Base-by-base conservation (phyloP, 371 early-diverging fungal genomes). In the Mucor plumbeus region DNA sequence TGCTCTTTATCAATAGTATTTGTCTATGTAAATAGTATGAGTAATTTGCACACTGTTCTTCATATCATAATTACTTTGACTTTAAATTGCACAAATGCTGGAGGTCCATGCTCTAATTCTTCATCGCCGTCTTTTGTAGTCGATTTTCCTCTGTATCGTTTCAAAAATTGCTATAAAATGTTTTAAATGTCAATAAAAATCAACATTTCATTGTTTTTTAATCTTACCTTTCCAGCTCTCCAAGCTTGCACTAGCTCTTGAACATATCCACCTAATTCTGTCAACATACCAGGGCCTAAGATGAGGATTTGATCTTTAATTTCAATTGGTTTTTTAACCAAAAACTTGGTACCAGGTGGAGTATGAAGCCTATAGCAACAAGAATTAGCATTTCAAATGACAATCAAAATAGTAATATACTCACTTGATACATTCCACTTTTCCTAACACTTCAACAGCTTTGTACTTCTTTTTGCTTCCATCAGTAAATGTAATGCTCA, bases 21-120 rank as follows among this genome's bases (percentile, higher is more conserved):
- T 19, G 41, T 54, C 55, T 55, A 53, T 15, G 7, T 54, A 14
- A 4, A 31, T 10, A 0, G 31, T 13, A 13, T 53, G 26, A 53
- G 53, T 13, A 0, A 53, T 31, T 3, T 9, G 53, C 21, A 31
- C 10, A 41, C 10, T n/a, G 21, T 0, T 38, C 7, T 10, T 53
- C 58, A 36, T 38, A 4, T 33, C 41, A 17, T 66, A 26, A 6
- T 69, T 69, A 66, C 72, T 68, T 79, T 68, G 53, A 79, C 41
- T 61, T 82, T 82, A 38, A 76, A 82, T 7, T 80, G 80, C 9
- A 82, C 71, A 73, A 82, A 82, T 9, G 75, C 71, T 14, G 82
- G 82, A 8, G 82, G 82, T 0, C 78, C 76, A 50, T 65, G 69
- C 34, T 59, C 62, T 14, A 34, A 36, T n/a, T 67, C 68, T 21